phyloP scores from a whole-genome alignment of 257 asterid species.

The Paulownia fortunei region DNA sequence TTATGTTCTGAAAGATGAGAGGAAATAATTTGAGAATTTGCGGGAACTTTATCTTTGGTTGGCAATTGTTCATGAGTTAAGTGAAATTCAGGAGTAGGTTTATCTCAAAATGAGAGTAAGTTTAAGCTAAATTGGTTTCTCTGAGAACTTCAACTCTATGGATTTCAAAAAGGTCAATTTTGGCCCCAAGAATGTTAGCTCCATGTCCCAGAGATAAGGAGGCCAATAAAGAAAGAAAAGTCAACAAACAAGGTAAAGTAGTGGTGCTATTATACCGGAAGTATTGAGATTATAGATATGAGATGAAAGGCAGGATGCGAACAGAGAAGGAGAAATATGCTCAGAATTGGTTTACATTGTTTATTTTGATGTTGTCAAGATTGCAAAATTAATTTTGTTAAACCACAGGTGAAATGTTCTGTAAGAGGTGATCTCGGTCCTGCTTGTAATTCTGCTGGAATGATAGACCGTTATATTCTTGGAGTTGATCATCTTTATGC shows the following conservation, averaged over 20 bases:
- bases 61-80: not conserved
- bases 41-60: not conserved
- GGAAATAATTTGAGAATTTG: not conserved
- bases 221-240: not conserved
- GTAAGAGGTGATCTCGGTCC: constrained; percentile 87
- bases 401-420: constrained; percentile 74
- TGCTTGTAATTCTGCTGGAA: constrained; percentile 86
- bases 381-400: not conserved
- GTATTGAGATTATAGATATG: not conserved
- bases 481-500: constrained; percentile 74
- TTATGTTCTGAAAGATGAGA: no score
- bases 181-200: not conserved
- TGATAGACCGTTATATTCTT: constrained; percentile 80
- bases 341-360: not conserved
- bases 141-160: not conserved
- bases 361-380: constrained; percentile 1
- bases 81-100: not conserved
- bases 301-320: not conserved
- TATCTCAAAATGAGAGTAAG: constrained; percentile 1
- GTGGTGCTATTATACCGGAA: not conserved
- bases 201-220: not conserved
- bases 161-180: not conserved
- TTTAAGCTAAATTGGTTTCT: not conserved
- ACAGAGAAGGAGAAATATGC: not conserved
- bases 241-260: not conserved